Evolutionary conservation across 768 basidiomycete species (phyloP), one percentile per base, ranked within the genome.

Genomic region (Suillus subalutaceus): DNA sequence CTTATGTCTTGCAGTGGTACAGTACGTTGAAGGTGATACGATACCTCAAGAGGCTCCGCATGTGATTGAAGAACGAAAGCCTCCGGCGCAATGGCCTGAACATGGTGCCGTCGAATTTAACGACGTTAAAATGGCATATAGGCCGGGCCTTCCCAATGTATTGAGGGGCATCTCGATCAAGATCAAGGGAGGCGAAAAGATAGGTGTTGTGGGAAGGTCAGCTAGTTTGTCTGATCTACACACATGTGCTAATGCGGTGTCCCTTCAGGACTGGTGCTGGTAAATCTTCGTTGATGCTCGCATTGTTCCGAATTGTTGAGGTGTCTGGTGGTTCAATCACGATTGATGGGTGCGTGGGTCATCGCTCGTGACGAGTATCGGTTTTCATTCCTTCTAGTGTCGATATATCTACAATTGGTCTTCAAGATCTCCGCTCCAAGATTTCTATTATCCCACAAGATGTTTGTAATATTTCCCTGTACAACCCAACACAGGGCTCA

Each of bases 401-500:
- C 53, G 89, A 93, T 71, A 89, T 93, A 20, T 84, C 86, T 12
- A 85, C 82, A 67, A 82, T 94, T 38, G 91, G 91, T 1, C 78
- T 94, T 26, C 82, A 79, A 66, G 87, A 88, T 69, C 78, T 92
- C 8, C 84, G 88, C 13, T 80, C 81, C 9, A 84, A 84, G 64
- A 80, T 88, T 41, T 83, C 87, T 0, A 88, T 90, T 65, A 89
- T 91, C 64, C 89, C 90, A 7, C 90, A 90, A 72, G 90, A 90
- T 68, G 82, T 88, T 76, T 70, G 82, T 74, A 32, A 10, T 32
- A 26, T 43, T 41, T 38, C 9, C 70, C 26, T 48, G 43, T 64
- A 55, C 13, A 1, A 23, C 6, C 13, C 15, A 23, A 62, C 6
- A 56, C 26, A 18, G 2, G 35, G 52, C 62, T 66, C 35, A 63